Evolutionary conservation across 1,284 basidiomycete species (phyloP), one percentile per base, ranked within the genome.

Genomic region (Athelia sp.): DNA sequence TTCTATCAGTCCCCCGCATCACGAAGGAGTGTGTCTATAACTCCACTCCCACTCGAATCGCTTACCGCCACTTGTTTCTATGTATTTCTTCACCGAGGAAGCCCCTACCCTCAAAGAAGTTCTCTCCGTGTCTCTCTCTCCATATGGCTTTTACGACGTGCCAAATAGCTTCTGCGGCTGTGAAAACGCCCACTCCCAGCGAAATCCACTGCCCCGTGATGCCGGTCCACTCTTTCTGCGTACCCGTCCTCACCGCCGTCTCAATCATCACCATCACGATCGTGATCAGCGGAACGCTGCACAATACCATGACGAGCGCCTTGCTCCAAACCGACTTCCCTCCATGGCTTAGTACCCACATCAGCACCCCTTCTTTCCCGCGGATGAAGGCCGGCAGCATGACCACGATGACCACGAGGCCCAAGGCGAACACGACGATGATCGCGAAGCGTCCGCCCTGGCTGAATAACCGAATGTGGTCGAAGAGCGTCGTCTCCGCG

Each of bases 261-360:
- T 44, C 43, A n/a, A 44, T 44, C 43, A 44, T 44, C 4, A 26
- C 43, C 10, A 44, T 4, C 18, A 44, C 43, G 43, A 44, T 26
- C 11, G 15, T 22, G 4, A 26, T 21, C 43, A 21, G 17, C 19
- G 43, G 43, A 8, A 26, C 23, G 23, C 43, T 18, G 9, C 8
- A 9, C 19, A 44, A 10, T 10, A 21, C 6, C 23, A 44, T 6
- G 8, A 22, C 43, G 10, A 44, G 15, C 24, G 19, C 43, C 43
- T 44, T 44, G n/a, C 15, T 22, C 24, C n/a, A 44, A 15, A 22
- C 43, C 18, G 18, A 44, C 18, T 44, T 26, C 43, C 21, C 22
- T 6, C n/a, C 14, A 15, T 9, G 10, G 8, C 18, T 44, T 9
- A 44, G 8, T 11, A 44, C 14, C 18, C n/a, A 22, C 10, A 21